Base-by-base conservation (phyloP, 345 rosid genomes). In the Hypericum perforatum region DNA sequence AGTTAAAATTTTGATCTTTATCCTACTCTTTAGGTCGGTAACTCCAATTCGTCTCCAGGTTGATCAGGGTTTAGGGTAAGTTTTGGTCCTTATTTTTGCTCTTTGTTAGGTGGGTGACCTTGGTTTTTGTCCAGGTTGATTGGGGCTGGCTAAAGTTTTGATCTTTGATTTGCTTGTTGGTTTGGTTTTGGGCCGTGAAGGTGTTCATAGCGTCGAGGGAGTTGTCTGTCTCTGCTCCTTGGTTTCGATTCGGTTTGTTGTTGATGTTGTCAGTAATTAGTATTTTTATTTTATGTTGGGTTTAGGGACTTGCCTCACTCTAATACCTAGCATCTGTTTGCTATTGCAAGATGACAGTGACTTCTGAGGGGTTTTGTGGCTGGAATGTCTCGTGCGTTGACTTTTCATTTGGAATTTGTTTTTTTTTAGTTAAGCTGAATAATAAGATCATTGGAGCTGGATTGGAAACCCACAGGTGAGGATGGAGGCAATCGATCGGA, bases 121-220 rank as follows among this genome's bases (percentile, higher is more conserved):
- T 22, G 32, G 32, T 22, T 22, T 55, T 15, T 11, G 44, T 41
- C 11, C 39, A 4, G n/a, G 39, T 42, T 32, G 32, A 15, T 7
- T 5, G 7, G 9, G 6, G 49, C 39, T 3, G 5, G n/a, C 32
- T 41, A 41, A 5, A 12, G 14, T 8, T 38, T 7, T 13, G 3
- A 15, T 43, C 38, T 36, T 12, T 44, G 2, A n/a, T 50, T 63
- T 0, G 1, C 4, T 56, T 8, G 43, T 41, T 40, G 9, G 50
- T 49, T 52, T 38, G 1, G 11, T 8, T 49, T 52, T n/a, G 45
- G 15, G 76, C 62, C 74, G 92, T 87, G 37, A 85, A 85, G 74
- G 46, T 79, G 1, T 78, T 80, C 44, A 69, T 91, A 5, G 66
- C 87, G 47, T 81, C 92, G 5, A 70, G 92, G 60, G 96, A 84